Percentiles rank a stretch among this genome's conserved stretches.
Conservation (phyloP, 2,329 filamentous ascomycete genomes). For the Clonostachys chloroleuca region DNA sequence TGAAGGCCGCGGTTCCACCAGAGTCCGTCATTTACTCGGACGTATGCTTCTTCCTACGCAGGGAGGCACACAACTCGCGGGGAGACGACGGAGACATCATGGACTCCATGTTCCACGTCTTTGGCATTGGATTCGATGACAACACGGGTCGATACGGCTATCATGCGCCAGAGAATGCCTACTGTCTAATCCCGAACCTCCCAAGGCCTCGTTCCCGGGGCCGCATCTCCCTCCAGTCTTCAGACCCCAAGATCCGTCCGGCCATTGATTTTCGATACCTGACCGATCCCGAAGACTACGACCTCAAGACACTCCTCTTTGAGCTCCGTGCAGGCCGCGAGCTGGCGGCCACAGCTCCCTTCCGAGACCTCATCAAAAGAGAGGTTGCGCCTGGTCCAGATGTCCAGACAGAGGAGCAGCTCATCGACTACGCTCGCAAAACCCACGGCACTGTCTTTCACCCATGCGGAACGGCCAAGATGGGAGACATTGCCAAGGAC, state of each 20-base stretch:
- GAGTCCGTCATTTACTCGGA: conserved; percentile 80
- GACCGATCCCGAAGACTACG: conserved; percentile 80
- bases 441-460: conserved; percentile 88
- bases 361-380: conserved; percentile 77
- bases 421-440: conserved; percentile 75
- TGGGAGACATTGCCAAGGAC: conserved; percentile 70
- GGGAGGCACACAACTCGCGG: conserved; percentile 36
- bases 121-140: conserved; percentile 87
- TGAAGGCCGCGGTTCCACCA: conserved; percentile 65
- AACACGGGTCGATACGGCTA: conserved; percentile 80
- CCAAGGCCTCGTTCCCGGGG: conserved; percentile 76
- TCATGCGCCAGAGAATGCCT: conserved; percentile 64
- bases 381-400: conserved; percentile 75
- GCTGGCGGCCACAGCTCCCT: conserved; percentile 70
- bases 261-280: conserved; percentile 88
- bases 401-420: conserved; percentile 71
- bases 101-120: conserved; percentile 95
- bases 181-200: conserved; percentile 92
- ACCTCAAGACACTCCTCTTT: conserved; percentile 74
- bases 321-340: conserved; percentile 72
- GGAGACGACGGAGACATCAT: conserved; percentile 65
- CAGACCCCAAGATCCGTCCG: conserved; percentile 72
- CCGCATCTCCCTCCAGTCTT: conserved; percentile 70
- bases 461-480: conserved; percentile 84
- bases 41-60: conserved; percentile 72